These are phyloP conservation scores for Francoa sonchifolia DNA, from an alignment of 441 rosid species.

Conservation along the genomic window DNA sequence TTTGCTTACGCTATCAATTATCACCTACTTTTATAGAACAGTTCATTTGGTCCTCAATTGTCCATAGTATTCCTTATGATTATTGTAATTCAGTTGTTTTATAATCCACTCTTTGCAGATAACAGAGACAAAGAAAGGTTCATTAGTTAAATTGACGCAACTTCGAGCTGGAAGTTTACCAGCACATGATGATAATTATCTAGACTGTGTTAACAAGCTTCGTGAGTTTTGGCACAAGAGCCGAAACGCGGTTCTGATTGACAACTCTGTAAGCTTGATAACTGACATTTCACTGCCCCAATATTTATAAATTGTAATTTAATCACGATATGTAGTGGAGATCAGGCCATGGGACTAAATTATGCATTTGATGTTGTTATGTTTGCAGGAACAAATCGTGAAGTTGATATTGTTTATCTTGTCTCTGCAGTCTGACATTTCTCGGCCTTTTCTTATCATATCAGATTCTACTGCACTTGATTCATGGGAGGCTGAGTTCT, in stretches of 20 bases:
- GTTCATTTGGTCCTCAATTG: not conserved
- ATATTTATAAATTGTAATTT: not conserved
- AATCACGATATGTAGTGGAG: too few relatives aligned
- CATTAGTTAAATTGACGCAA: constrained; percentile 11
- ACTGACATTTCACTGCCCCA: not conserved
- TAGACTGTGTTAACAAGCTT: constrained; percentile 22
- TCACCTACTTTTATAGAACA: too few relatives aligned
- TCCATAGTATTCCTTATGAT: not conserved
- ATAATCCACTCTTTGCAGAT: constrained; percentile 19
- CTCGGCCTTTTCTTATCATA: constrained; percentile 38
- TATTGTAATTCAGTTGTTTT: constrained; percentile 3
- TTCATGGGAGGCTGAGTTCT: constrained; percentile 45
- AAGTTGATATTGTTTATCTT: constrained; percentile 32
- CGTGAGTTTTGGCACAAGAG: constrained; percentile 22
- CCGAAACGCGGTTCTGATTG: constrained; percentile 31
- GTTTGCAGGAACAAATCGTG: constrained; percentile 38
- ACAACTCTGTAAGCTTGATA: constrained; percentile 30
- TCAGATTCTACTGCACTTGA: constrained; percentile 26
- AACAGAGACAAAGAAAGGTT: constrained; percentile 11
- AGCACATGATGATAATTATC: constrained; percentile 11
- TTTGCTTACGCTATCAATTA: too few relatives aligned
- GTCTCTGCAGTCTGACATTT: constrained; percentile 19
- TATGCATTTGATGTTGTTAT: too few relatives aligned
- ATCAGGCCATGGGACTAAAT: too few relatives aligned
- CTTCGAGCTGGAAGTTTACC: constrained; percentile 16